These are phyloP conservation scores for Hagleromyces aurorensis DNA, from an alignment of 805 yeast genomes.

Conservation along the genomic window DNA sequence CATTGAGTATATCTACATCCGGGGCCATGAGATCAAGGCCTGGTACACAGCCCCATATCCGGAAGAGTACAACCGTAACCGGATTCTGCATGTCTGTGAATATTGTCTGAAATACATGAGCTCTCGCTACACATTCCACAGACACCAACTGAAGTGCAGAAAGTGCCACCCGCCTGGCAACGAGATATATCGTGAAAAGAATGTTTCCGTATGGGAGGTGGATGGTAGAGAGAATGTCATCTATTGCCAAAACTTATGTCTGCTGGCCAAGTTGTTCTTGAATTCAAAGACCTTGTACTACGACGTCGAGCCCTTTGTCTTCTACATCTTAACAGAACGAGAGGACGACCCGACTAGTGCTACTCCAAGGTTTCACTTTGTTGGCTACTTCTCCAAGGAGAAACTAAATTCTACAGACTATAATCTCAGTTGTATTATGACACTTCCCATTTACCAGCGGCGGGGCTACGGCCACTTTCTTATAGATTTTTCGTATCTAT, in stretches of 20 bases:
- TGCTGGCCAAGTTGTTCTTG: conserved; percentile 79
- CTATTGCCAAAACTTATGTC: conserved; percentile 85
- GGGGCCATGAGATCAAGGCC: conserved; percentile 69
- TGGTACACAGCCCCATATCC: conserved; percentile 96
- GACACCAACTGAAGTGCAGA: conserved; percentile 74
- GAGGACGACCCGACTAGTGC: conserved; percentile 33
- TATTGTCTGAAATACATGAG: conserved; percentile 74
- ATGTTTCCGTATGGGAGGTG: conserved; percentile 75
- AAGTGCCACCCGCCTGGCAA: conserved; percentile 73
- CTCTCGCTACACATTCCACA: conserved; percentile 52
- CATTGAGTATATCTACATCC: conserved; percentile 59
- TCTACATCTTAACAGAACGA: conserved; percentile 73
- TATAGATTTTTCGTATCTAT: conserved; percentile 80
- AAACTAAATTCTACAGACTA: conserved; percentile 62
- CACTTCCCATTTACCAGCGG: conserved; percentile 80
- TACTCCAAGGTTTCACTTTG: conserved; percentile 53
- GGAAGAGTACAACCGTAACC: conserved; percentile 61
- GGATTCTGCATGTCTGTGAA: conserved; percentile 69
- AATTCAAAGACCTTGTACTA: conserved; percentile 88
- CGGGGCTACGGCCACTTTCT: conserved; percentile 84
- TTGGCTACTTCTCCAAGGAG: conserved; percentile 93
- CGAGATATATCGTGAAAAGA: conserved; percentile 70
- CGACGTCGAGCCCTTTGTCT: conserved; percentile 92
- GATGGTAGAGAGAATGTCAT: conserved; percentile 80
- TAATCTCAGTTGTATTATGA: conserved; percentile 84